These are phyloP conservation scores for Blastobotrys ciferrii DNA, from an alignment of 1,139 yeast species.

Conservation along the genomic window DNA sequence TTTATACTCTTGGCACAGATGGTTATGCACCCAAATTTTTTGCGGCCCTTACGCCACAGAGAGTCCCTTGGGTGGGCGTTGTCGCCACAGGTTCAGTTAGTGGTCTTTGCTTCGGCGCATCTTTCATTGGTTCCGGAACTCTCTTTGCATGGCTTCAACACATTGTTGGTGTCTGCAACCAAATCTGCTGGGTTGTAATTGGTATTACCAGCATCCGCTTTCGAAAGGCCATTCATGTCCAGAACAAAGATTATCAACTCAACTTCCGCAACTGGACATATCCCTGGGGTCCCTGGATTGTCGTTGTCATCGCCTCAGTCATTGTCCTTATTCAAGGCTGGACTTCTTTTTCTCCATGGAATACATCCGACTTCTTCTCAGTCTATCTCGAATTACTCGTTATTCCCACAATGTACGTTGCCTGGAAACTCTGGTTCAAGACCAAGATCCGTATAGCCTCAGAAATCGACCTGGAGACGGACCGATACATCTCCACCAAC, in stretches of 20 bases:
- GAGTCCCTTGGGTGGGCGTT: slow-evolving; percentile 49
- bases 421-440: slow-evolving; percentile 48
- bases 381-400: slow-evolving; percentile 45
- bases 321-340: slow-evolving; percentile 61
- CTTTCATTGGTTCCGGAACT: slow-evolving; percentile 46
- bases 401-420: slow-evolving; percentile 49
- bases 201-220: slow-evolving; percentile 44
- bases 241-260: slow-evolving; percentile 28
- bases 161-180: slow-evolving; percentile 58
- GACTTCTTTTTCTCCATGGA: slow-evolving; percentile 58
- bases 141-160: slow-evolving; percentile 67
- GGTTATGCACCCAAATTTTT: slow-evolving; percentile 51
- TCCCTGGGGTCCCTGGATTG: slow-evolving; percentile 59
- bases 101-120: slow-evolving; percentile 64
- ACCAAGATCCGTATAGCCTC: slow-evolving; percentile 47
- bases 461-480: slow-evolving; percentile 66
- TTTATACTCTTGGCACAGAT: slow-evolving; percentile 47
- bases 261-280: slow-evolving; percentile 51
- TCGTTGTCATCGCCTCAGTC: slow-evolving; percentile 46
- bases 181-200: slow-evolving; percentile 58
- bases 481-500: slow-evolving; percentile 50
- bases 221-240: slow-evolving; percentile 43
- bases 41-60: slow-evolving; percentile 43
- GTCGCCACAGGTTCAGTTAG: slow-evolving; percentile 42
- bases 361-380: slow-evolving; percentile 51